Evolutionary conservation across 306 rosid genomes (phyloP).

Genomic region (Trifolium fragiferum): DNA sequence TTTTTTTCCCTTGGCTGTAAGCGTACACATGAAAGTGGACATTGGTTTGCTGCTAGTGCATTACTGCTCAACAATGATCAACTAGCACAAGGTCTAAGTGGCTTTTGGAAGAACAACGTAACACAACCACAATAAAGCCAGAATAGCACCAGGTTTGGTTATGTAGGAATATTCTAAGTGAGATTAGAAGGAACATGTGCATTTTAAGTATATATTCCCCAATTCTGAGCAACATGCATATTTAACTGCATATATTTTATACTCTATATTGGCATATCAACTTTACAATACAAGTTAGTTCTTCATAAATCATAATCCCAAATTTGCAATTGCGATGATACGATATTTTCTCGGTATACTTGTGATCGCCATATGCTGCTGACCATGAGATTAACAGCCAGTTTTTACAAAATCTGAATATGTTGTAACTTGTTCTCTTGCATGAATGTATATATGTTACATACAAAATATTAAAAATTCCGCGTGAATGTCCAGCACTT

Average conservation of each 20-base stretch:
- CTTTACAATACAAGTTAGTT: not conserved
- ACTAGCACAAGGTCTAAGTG: slow-evolving; percentile 39
- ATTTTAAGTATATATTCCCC: slow-evolving; percentile 28
- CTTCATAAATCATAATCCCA: slow-evolving; percentile 32
- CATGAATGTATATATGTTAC: not conserved
- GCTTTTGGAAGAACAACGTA: slow-evolving; percentile 47
- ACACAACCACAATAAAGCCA: slow-evolving; percentile 34
- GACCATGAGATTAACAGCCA: too few relatives aligned
- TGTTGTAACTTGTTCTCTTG: too few relatives aligned
- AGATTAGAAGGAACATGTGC: slow-evolving; percentile 9
- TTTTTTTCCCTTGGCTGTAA: slow-evolving; percentile 27
- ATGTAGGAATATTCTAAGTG: not conserved
- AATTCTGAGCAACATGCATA: too few relatives aligned
- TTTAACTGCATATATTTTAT: not conserved
- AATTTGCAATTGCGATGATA: too few relatives aligned
- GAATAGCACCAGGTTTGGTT: slow-evolving; percentile 40
- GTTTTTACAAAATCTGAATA: too few relatives aligned
- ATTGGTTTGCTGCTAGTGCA: slow-evolving; percentile 38
- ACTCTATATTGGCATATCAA: slow-evolving; percentile 19
- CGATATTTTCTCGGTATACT: too few relatives aligned
- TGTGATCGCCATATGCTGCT: too few relatives aligned
- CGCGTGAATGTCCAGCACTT: not conserved
- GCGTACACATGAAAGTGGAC: slow-evolving; percentile 24
- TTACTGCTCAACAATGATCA: slow-evolving; percentile 47
- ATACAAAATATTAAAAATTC: not conserved